Evolutionary conservation across 148 eudicot species (phyloP).

Genomic region (Persicaria maculosa): DNA sequence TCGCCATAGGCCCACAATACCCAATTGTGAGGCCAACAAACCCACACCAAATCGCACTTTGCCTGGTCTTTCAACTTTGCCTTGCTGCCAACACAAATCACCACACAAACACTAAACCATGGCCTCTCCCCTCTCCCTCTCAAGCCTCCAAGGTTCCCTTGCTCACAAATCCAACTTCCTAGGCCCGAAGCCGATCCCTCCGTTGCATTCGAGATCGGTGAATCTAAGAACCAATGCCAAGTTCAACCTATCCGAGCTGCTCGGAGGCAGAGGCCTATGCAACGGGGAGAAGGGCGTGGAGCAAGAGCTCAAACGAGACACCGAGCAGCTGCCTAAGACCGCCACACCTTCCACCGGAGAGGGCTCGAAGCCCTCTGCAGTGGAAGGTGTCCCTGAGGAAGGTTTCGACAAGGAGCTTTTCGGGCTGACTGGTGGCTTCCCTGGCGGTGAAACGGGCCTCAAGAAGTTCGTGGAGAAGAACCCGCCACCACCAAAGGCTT

Average conservation of each 20-base stretch:
- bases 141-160: constrained; percentile 28
- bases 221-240: constrained; percentile 36
- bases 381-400: constrained; percentile 24
- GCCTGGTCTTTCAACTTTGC: not conserved
- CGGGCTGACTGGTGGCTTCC: constrained; percentile 85
- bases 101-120: constrained; percentile 15
- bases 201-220: constrained; percentile 15
- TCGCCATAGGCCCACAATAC: not conserved
- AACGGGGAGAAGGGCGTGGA: constrained; percentile 74
- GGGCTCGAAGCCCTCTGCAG: constrained; percentile 2
- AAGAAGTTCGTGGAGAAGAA: constrained; percentile 57
- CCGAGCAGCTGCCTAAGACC: not conserved
- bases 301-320: constrained; percentile 46
- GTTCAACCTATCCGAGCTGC: constrained; percentile 50
- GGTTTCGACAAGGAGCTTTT: constrained; percentile 71
- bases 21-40: constrained; percentile 10
- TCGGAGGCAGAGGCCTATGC: constrained; percentile 90
- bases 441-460: constrained; percentile 89
- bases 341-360: constrained; percentile 13
- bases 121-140: constrained; percentile 51
- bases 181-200: constrained; percentile 33
- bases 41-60: not conserved
- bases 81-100: constrained; percentile 1
- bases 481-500: constrained; percentile 47
- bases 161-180: constrained; percentile 51